These are phyloP conservation scores for Areca catechu DNA, from an alignment of 176 grass and related monocot species.

Conservation along the genomic window DNA sequence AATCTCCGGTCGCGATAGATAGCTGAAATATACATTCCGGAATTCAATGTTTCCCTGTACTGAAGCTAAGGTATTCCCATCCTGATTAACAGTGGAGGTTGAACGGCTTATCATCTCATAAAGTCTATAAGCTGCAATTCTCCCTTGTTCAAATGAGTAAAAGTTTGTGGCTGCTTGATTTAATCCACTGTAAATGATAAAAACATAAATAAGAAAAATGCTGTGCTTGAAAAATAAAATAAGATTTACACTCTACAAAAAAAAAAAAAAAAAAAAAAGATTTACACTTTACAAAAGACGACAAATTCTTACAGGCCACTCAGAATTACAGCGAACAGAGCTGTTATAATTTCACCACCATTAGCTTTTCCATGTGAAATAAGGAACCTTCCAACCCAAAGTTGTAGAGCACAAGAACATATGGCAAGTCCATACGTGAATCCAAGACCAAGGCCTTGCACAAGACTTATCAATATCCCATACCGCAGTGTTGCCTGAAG, in stretches of 20 bases:
- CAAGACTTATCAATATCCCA: constrained; percentile 97
- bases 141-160: constrained; percentile 97
- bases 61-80: constrained; percentile 57
- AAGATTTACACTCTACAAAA: background rate
- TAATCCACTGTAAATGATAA: constrained; percentile 59
- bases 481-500: constrained; percentile 96
- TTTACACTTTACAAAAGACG: constrained; percentile 39
- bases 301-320: constrained; percentile 79
- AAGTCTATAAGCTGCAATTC: constrained; percentile 95
- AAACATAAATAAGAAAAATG: constrained; percentile 9
- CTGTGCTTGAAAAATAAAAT: constrained; percentile 3
- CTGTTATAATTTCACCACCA: constrained; percentile 88
- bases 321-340: constrained; percentile 91
- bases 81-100: constrained; percentile 69
- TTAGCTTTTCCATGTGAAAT: constrained; percentile 70
- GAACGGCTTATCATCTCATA: constrained; percentile 99
- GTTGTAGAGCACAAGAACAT: constrained; percentile 94
- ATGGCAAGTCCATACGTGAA: constrained; percentile 99
- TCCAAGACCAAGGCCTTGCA: constrained; percentile 97
- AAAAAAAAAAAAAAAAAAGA: constrained; percentile 19
- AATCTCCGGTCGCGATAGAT: constrained; percentile 94
- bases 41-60: constrained; percentile 99
- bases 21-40: constrained; percentile 99
- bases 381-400: constrained; percentile 84
- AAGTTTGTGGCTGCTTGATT: constrained; percentile 99